phyloP scores from a whole-genome alignment of 306 rosid species.

The Cyclanthera cordifolia region DNA sequence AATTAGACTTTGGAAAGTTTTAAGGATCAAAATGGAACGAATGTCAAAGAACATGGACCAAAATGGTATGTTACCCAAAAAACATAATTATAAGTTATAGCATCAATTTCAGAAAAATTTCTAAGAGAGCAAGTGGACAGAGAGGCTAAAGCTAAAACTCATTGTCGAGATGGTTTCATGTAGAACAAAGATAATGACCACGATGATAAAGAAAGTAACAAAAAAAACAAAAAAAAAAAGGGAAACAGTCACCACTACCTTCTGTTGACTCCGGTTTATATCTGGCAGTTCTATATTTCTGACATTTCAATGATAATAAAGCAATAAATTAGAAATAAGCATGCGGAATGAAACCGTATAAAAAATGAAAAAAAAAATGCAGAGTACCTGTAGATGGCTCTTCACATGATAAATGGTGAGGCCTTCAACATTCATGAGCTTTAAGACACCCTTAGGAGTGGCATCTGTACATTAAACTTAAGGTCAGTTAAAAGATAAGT shows the following conservation, averaged over 20 bases:
- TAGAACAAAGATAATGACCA: neutral
- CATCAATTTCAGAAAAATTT: neutral
- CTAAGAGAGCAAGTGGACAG: neutral
- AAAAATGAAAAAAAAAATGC: constrained; percentile 11
- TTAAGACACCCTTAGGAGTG: constrained; percentile 89
- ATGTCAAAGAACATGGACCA: no score
- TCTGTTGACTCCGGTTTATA: constrained; percentile 78
- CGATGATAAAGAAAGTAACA: neutral
- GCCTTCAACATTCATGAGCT: constrained; percentile 69
- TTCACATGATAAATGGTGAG: constrained; percentile 94
- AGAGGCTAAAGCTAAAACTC: neutral
- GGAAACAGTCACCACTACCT: constrained; percentile 37
- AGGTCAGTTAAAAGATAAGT: constrained; percentile 7
- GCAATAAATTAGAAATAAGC: constrained; percentile 16
- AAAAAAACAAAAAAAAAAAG: constrained; percentile 15
- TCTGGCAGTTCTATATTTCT: constrained; percentile 96
- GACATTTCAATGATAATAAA: constrained; percentile 22
- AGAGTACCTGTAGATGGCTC: constrained; percentile 81
- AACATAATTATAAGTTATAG: neutral
- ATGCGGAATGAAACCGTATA: constrained; percentile 6
- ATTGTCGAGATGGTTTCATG: neutral
- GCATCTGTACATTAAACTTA: constrained; percentile 53
- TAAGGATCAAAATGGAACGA: no score
- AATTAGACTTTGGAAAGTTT: no score
- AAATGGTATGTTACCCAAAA: no score